These are phyloP conservation scores for Colletotrichum salicis DNA, from an alignment of 2,329 filamentous ascomycete species.

Conservation along the genomic window DNA sequence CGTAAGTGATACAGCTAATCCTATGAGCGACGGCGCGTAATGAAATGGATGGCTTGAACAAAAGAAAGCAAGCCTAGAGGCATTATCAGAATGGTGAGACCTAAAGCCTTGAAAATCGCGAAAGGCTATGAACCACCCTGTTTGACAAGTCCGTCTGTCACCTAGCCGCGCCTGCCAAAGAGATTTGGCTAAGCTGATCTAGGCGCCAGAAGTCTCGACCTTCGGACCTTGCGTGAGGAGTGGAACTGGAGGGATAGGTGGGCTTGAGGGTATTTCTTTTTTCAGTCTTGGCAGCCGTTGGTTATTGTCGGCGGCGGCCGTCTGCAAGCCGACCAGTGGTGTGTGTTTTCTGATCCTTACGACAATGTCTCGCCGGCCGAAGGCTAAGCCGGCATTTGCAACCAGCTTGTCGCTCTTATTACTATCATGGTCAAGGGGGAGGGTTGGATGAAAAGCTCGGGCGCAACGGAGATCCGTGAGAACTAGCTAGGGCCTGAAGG, in stretches of 20 bases:
- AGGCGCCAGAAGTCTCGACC: background rate
- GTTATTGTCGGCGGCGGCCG: constrained; percentile 25
- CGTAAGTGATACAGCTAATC: background rate
- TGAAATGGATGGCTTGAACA: background rate
- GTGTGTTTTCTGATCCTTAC: constrained; percentile 15
- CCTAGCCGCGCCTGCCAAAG: no score
- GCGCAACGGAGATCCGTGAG: constrained; percentile 20
- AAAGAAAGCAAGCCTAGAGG: background rate
- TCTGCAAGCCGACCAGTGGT: constrained; percentile 14
- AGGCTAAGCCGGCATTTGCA: constrained; percentile 10
- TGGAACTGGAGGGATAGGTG: constrained; percentile 1
- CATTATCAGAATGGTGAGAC: background rate
- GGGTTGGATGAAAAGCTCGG: constrained; percentile 26
- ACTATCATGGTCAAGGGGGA: background rate
- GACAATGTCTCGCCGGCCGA: constrained; percentile 21
- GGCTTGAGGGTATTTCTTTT: constrained; percentile 27
- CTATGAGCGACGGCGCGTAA: background rate
- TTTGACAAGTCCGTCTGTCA: no score
- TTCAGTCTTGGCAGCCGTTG: constrained; percentile 32
- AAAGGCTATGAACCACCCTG: no score
- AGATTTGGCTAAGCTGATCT: background rate
- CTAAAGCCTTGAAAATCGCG: background rate
- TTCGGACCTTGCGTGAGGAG: background rate
- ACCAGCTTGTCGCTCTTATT: background rate
- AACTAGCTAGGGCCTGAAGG: constrained; percentile 14